Evolutionary conservation across 1,284 basidiomycete genomes (phyloP).

Genomic region (Bondarzewia mesenterica): DNA sequence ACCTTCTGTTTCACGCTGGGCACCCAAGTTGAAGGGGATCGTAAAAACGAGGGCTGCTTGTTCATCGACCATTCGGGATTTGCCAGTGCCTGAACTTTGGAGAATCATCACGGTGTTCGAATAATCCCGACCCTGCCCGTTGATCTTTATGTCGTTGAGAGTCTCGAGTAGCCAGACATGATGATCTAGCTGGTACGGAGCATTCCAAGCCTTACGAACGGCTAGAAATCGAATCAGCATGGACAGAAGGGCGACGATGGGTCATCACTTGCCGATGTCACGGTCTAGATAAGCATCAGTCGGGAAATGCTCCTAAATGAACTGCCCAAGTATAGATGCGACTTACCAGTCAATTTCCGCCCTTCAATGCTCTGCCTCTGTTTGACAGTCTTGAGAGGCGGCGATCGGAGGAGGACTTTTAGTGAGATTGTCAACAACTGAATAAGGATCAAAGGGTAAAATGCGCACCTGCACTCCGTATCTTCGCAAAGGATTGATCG

Average conservation of each 20-base stretch:
- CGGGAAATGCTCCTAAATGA: background rate
- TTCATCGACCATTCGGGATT: conserved; percentile 7
- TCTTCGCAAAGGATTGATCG: background rate
- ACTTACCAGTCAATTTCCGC: background rate
- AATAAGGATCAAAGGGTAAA: background rate
- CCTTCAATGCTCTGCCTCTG: background rate
- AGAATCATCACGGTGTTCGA: background rate
- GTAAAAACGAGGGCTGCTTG: conserved; percentile 2
- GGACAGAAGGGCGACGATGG: background rate
- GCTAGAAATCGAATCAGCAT: background rate
- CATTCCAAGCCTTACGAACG: background rate
- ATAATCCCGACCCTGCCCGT: background rate
- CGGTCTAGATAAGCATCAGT: background rate
- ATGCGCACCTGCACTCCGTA: background rate
- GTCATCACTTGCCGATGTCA: background rate
- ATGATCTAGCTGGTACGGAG: background rate
- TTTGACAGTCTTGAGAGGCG: background rate
- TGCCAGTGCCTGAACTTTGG: conserved; percentile 8
- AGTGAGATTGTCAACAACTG: background rate
- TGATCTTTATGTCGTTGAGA: background rate
- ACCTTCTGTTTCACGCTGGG: background rate
- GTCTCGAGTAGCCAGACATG: background rate
- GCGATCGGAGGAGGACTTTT: background rate
- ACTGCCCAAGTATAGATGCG: background rate
- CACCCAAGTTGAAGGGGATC: conserved; percentile 1